Conservation (phyloP, 2,329 filamentous ascomycete species). For the Colletotrichum camelliae region DNA sequence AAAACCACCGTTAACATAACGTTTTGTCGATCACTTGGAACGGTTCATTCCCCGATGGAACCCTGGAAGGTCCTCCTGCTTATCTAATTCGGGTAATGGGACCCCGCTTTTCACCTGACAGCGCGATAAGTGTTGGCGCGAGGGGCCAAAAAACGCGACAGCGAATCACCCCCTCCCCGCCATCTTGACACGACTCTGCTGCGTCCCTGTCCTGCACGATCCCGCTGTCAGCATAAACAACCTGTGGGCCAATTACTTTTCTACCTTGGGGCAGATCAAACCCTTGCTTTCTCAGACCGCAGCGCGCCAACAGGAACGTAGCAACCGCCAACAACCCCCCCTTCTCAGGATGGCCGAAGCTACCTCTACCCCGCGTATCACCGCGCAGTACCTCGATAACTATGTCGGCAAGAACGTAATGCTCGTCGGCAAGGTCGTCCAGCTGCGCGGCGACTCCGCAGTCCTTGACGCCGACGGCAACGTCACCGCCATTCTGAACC, state of each 20-base stretch:
- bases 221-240: not conserved
- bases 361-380: conserved; percentile 79
- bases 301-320: not conserved
- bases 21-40: conserved; percentile 9
- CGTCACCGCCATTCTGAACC: conserved; percentile 76
- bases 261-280: not conserved
- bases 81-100: not conserved
- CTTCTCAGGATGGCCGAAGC: conserved; percentile 66
- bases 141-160: not conserved
- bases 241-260: not conserved
- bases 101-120: conserved; percentile 10
- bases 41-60: not conserved
- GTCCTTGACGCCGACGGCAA: conserved; percentile 81
- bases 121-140: conserved; percentile 10
- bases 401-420: conserved; percentile 81
- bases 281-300: not conserved
- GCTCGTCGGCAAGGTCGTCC: conserved; percentile 82
- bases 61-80: not conserved
- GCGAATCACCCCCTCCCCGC: not conserved
- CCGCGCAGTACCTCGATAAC: conserved; percentile 76
- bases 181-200: not conserved
- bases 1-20: conserved; percentile 10
- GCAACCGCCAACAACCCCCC: not conserved
- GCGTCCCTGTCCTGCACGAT: not conserved
- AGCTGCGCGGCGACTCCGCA: conserved; percentile 81